These are phyloP conservation scores for Kingdonia uniflora DNA, from an alignment of 164 flowering plant species.

Conservation along the genomic window DNA sequence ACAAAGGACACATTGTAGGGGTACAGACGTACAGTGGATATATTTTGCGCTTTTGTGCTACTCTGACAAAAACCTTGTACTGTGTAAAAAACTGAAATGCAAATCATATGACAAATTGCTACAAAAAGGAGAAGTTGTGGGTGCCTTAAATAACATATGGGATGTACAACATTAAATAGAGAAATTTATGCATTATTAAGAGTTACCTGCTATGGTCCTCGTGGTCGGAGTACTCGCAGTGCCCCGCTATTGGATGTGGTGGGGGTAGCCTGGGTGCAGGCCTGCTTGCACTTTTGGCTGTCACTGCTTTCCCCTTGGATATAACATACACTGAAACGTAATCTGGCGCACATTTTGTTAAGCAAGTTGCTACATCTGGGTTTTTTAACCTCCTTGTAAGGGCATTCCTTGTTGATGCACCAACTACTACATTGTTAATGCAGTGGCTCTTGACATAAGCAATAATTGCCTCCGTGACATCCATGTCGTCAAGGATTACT, in stretches of 20 bases:
- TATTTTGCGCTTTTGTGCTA: too few species aligned
- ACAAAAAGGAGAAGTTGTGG: not conserved
- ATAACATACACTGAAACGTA: slow-evolving; percentile 71
- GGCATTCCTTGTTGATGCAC: slow-evolving; percentile 50
- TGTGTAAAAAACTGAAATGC: not conserved
- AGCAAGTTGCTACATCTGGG: slow-evolving; percentile 34
- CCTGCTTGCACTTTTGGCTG: slow-evolving; percentile 35
- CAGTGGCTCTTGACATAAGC: slow-evolving; percentile 31
- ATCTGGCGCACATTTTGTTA: slow-evolving; percentile 56
- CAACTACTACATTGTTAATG: slow-evolving; percentile 46
- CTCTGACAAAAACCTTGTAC: too few species aligned
- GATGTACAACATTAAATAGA: not conserved
- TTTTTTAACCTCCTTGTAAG: slow-evolving; percentile 39
- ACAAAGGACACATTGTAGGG: not conserved
- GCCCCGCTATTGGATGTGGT: slow-evolving; percentile 11
- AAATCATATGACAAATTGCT: not conserved
- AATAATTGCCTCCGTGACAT: slow-evolving; percentile 37
- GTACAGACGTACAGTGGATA: too few species aligned
- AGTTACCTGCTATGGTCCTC: not conserved
- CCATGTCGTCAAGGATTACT: slow-evolving; percentile 58
- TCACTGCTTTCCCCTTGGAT: slow-evolving; percentile 44
- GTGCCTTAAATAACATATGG: too few species aligned
- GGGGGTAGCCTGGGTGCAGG: slow-evolving; percentile 18
- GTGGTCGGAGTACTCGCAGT: slow-evolving; percentile 2
- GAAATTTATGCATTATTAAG: not conserved